phyloP scores from a whole-genome alignment of 192 early-diverging fungal species.

The Entomortierella chlamydospora region DNA sequence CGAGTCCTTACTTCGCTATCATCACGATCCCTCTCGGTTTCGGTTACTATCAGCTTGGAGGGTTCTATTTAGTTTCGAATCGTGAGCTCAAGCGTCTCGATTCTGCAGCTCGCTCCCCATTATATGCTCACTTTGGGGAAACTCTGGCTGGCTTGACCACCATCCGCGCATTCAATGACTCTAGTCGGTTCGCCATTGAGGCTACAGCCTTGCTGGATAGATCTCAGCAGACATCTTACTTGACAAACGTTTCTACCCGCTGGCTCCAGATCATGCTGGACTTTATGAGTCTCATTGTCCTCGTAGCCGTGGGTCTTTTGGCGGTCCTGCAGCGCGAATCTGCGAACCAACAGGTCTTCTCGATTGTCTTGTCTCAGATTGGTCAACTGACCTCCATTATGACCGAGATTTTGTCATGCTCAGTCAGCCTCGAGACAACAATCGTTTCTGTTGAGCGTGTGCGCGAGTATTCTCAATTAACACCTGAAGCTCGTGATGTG shows the following conservation, averaged over 20 bases:
- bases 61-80: slow-evolving; percentile 67
- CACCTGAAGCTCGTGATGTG: slow-evolving; percentile 60
- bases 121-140: slow-evolving; percentile 70
- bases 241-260: slow-evolving; percentile 8
- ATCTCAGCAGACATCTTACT: slow-evolving; percentile 19
- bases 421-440: slow-evolving; percentile 30
- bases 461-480: slow-evolving; percentile 77
- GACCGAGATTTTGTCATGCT: background rate
- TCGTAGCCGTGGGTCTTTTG: slow-evolving; percentile 8
- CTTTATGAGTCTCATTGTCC: slow-evolving; percentile 4
- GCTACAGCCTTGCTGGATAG: slow-evolving; percentile 14
- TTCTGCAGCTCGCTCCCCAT: slow-evolving; percentile 37
- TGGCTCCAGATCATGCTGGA: slow-evolving; percentile 22
- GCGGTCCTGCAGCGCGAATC: slow-evolving; percentile 18
- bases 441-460: slow-evolving; percentile 84
- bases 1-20: slow-evolving; percentile 68
- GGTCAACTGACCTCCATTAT: slow-evolving; percentile 8
- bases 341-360: slow-evolving; percentile 1
- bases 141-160: slow-evolving; percentile 64
- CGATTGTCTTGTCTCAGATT: slow-evolving; percentile 11
- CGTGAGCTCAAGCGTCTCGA: slow-evolving; percentile 92
- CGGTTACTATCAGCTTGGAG: slow-evolving; percentile 65
- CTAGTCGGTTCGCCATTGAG: slow-evolving; percentile 68
- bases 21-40: slow-evolving; percentile 31
- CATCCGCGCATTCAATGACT: slow-evolving; percentile 75